phyloP scores from a whole-genome alignment of 2,329 filamentous ascomycete species.

The Alternaria burnsii region DNA sequence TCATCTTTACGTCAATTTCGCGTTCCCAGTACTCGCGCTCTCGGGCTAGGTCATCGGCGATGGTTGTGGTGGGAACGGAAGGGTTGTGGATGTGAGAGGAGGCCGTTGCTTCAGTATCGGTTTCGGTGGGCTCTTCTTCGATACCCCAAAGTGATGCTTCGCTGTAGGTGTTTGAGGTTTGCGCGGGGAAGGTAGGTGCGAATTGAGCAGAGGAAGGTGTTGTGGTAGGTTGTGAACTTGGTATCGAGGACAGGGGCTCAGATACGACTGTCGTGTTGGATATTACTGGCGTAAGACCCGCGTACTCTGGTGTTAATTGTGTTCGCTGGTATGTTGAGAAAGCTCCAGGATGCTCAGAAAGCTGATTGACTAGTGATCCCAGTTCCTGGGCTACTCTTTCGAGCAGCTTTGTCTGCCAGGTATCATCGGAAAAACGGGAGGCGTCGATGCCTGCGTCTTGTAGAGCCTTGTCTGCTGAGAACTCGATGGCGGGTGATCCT shows the following conservation, averaged over 20 bases:
- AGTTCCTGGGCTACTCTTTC: constrained; percentile 88
- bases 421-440: constrained; percentile 47
- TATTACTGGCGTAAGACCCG: constrained; percentile 71
- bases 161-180: constrained; percentile 46
- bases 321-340: constrained; percentile 81
- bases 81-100: constrained; percentile 45
- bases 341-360: constrained; percentile 86
- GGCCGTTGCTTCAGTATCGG: constrained; percentile 56
- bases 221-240: constrained; percentile 41
- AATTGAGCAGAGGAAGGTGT: constrained; percentile 56
- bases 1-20: constrained; percentile 87
- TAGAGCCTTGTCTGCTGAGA: constrained; percentile 29
- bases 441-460: constrained; percentile 36
- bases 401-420: constrained; percentile 80
- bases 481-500: constrained; percentile 31
- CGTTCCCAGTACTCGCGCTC: constrained; percentile 89
- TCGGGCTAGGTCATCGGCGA: constrained; percentile 48
- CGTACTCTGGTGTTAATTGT: constrained; percentile 71
- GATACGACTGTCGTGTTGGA: constrained; percentile 31
- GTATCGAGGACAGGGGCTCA: constrained; percentile 34
- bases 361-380: constrained; percentile 80
- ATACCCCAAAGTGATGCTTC: constrained; percentile 72
- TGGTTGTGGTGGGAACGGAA: constrained; percentile 24
- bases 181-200: constrained; percentile 56
- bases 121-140: constrained; percentile 65